Evolutionary conservation across 2,329 filamentous ascomycete genomes (phyloP), one percentile per base, ranked within the genome.

Genomic region (Knoxdaviesia capensis): DNA sequence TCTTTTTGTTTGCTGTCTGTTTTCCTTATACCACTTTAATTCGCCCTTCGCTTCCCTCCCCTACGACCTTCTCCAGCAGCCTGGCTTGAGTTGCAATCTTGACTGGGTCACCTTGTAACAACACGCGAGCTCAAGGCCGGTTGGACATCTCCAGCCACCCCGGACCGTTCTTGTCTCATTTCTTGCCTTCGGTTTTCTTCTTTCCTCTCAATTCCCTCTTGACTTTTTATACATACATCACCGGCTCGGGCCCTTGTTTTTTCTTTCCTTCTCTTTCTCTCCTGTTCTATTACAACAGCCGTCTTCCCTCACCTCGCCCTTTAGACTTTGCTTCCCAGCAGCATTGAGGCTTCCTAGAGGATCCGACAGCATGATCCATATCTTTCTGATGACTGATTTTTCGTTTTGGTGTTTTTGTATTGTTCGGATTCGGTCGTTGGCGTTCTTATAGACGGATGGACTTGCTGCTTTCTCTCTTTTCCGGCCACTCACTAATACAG

Each of bases 361-460:
- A 34, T 37, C 36, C 41, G 28, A 30, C 38, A 44, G 11, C 20
- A 33, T 9, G 28, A 29, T 41, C 35, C 30, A 29, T 11, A 36
- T 11, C 29, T 34, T 30, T n/a, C 20, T 20, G 10, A 41, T 34
- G 7, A 35, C 32, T 20, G 5, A 8, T 34, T 34, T 34, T 39
- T 34, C 41, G 35, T 43, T 36, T 41, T 47, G 41, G 43, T 35
- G 44, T 43, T 40, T 40, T 38, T 44, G 39, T 34, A 34, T 47
- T 41, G 31, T 9, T 36, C 10, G 34, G 6, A 31, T 7, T 35
- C 36, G 31, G n/a, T 33, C 35, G 11, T 39, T 31, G 45, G 56
- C 55, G 56, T 57, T 58, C 45, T 46, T 53, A 43, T 43, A 44
- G 42, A 46, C 38, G 42, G 42, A 42, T 31, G 20, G 34, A n/a